Evolutionary conservation across 306 rosid species (phyloP).

Genomic region (cucumber (Cucumis sativus)): Cucumber_9930_V3 NC_026660.2:21505001-21505500

Average conservation of each 20-base stretch:
- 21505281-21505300: constrained; percentile 5
- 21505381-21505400: not conserved
- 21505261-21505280: not conserved
- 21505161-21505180: constrained; percentile 85
- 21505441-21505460: not conserved
- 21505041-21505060: not conserved
- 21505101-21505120: constrained; percentile 1
- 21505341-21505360: not conserved
- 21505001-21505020: constrained; percentile 82
- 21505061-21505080: not conserved
- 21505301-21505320: constrained; percentile 1
- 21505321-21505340: not conserved
- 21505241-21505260: constrained; percentile 4
- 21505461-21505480: not conserved
- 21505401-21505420: not conserved
- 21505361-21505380: not conserved
- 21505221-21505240: constrained; percentile 4
- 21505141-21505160: constrained; percentile 85
- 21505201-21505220: constrained; percentile 19
- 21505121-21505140: not conserved
- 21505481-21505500: not conserved
- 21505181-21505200: constrained; percentile 50
- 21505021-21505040: constrained; percentile 38
- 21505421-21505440: not conserved
- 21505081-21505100: not conserved